These are phyloP conservation scores for Pseudogymnoascus sp. DNA, from an alignment of 2,329 filamentous ascomycete species.

Conservation along the genomic window DNA sequence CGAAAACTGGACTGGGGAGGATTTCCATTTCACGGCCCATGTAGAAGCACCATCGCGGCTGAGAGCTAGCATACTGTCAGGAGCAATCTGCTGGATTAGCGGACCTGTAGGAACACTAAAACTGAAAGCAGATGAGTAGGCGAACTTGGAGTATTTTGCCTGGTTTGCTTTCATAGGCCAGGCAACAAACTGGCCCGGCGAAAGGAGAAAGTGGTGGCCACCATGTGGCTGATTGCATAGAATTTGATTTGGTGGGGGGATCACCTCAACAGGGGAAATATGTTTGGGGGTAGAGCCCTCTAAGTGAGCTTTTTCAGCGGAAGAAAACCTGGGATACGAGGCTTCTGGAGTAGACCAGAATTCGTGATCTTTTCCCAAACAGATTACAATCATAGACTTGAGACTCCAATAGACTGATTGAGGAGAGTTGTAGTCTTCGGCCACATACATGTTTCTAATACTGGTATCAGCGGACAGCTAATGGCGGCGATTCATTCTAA, in stretches of 20 bases:
- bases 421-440: conserved; percentile 49
- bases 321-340: conserved; percentile 25
- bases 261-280: not conserved
- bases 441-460: conserved; percentile 43
- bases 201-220: conserved; percentile 25
- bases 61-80: conserved; percentile 33
- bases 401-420: conserved; percentile 49
- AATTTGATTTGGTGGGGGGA: conserved; percentile 37
- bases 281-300: not conserved
- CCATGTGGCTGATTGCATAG: conserved; percentile 30
- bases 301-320: not conserved
- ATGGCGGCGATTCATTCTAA: conserved; percentile 9
- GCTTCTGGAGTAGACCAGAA: conserved; percentile 40
- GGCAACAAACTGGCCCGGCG: conserved; percentile 22
- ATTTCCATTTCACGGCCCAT: conserved; percentile 34
- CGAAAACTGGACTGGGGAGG: conserved; percentile 9
- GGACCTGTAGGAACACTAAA: conserved; percentile 34
- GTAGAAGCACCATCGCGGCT: conserved; percentile 33
- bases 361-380: conserved; percentile 28
- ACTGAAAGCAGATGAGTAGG: conserved; percentile 30
- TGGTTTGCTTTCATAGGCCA: conserved; percentile 21
- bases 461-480: not conserved
- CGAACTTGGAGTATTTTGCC: conserved; percentile 29
- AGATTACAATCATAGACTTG: conserved; percentile 41
- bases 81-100: conserved; percentile 33